Evolutionary conservation across 116 monocot species (phyloP), one percentile per base, ranked within the genome.

Genomic region (Zostera marina): DNA sequence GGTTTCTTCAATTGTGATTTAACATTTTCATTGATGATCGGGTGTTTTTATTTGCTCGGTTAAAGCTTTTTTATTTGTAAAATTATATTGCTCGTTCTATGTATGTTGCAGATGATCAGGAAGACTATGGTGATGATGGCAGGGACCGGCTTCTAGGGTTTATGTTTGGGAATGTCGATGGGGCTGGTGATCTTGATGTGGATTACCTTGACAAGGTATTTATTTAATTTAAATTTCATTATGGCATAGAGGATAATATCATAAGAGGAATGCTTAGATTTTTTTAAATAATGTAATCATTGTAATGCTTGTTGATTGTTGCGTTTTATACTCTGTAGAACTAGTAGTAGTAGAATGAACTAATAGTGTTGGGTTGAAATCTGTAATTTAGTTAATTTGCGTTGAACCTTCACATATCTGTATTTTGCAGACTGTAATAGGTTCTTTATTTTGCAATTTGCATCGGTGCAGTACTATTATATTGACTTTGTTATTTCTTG

Each of bases 131-230:
- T 22, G 96, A 88, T 53, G 70, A 62, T 42, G 75, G 79, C 15
- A 77, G 70, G 40, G 82, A 66, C 66, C 74, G 74, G n/a, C 66
- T 96, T 6, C 64, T 96, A 43, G 96, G 96, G 12, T 96, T 96
- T 72, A 96, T 96, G 96, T 96, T 96, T 68, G 96, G 96, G 40
- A 96, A 96, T 62, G 89, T 96, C 46, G 89, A 82, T 63, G 53
- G 71, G 69, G 69, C 84, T 11, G 96, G 96, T 22, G 96, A 78
- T 72, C 82, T 96, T 40, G 96, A 96, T 70, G 82, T 66, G 11
- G 96, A 96, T 73, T 89, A 96, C 70, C 80, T 96, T 65, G 96
- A 96, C 47, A 84, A 85, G 96, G 96, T 96, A 76, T 51, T 43
- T 8, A 10, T 15, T 4, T 38, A 3, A 38, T 56, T 26, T n/a